Evolutionary conservation across 129 eudicot species (phyloP).

Genomic region (Mikania micrantha): DNA sequence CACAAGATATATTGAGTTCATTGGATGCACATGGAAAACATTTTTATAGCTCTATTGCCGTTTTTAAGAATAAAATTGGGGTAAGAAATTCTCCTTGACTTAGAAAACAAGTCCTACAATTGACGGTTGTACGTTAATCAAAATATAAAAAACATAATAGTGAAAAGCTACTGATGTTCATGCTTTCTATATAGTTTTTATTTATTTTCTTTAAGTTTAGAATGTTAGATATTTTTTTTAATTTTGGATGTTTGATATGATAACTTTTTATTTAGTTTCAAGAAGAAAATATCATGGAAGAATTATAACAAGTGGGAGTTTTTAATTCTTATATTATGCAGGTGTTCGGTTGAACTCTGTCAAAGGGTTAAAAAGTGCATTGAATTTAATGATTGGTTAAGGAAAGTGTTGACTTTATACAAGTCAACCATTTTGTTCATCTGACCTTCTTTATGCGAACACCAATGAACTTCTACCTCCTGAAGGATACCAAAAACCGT

Average conservation of each 20-base stretch:
- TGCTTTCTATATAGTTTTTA: too few species aligned
- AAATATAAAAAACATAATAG: too few species aligned
- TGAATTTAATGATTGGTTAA: background rate
- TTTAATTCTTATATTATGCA: background rate
- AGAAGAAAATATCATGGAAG: background rate
- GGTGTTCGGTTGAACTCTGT: background rate
- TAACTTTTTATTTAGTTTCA: background rate
- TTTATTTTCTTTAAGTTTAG: too few species aligned
- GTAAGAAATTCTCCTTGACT: too few species aligned
- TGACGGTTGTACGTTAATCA: too few species aligned
- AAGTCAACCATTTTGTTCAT: slow-evolving; percentile 8
- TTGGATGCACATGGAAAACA: too few species aligned
- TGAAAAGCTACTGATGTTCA: too few species aligned
- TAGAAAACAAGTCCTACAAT: too few species aligned
- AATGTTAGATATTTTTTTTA: background rate
- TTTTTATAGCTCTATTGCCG: too few species aligned
- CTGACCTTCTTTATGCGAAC: background rate
- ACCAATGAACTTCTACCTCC: slow-evolving; percentile 8
- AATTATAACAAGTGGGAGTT: background rate
- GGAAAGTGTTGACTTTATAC: background rate
- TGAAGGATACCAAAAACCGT: background rate
- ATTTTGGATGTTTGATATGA: background rate
- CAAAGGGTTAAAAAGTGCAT: background rate
- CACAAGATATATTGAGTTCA: too few species aligned
- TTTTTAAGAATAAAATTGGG: too few species aligned